Base-by-base conservation (phyloP, 2,329 filamentous ascomycete species). In the Xylariaceae sp. region DNA sequence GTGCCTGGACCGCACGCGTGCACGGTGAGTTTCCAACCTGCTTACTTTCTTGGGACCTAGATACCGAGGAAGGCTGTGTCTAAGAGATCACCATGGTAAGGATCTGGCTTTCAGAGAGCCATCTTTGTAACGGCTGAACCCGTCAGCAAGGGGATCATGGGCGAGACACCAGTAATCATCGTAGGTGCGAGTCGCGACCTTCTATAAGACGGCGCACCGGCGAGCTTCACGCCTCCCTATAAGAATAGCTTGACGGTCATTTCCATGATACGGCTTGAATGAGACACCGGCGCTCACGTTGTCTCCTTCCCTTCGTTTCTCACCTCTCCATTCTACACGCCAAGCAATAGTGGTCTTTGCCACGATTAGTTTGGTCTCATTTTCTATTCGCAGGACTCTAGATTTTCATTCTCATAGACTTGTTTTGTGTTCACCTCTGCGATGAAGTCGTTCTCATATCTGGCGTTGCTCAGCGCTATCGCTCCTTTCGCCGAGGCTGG, bases 361-460 rank as follows among this genome's bases (percentile, higher is more conserved):
- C 42, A 36, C 46, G 10, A 19, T 55, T 52, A 2, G 22, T 55
- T 55, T 44, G 45, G 46, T 36, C 49, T 46, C 46, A 47, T 47
- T 46, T 41, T 55, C 47, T 49, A 18, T 29, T n/a, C 32, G 15
- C 22, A 37, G 39, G 29, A 7, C 40, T 22, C n/a, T 19, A 22
- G 42, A 49, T 43, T 49, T 57, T n/a, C 34, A 32, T 51, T 50
- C 36, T 42, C 32, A 30, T 34, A 57, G 47, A 51, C 12, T 44
- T 46, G 41, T 41, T 26, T 21, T 47, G 21, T 29, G 39, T 51
- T 36, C 18, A 32, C 16, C 42, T 48, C 29, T 18, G 53, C 45
- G 40, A 61, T 61, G 58, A 59, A 61, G 56, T 57, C 58, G 4
- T 59, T 59, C 40, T 50, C 58, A n/a, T 61, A 61, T 47, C 30